These are phyloP conservation scores for Hapsidospora chrysogenum DNA, from an alignment of 495 filamentous ascomycete genomes.

Conservation along the genomic window DNA sequence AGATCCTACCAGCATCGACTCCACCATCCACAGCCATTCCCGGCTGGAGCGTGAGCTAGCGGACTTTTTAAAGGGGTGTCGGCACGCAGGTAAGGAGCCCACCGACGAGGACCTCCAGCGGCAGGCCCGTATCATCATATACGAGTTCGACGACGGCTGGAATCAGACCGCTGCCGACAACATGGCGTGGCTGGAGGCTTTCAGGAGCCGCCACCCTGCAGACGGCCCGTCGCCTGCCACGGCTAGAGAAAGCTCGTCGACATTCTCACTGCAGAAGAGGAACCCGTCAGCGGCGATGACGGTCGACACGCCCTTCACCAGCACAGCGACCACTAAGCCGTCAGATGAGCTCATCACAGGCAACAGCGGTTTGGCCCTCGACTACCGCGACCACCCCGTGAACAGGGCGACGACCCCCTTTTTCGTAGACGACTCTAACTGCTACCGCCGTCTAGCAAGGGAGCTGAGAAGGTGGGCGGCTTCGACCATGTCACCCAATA, in stretches of 20 bases:
- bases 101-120: conserved; percentile 45
- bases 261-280: background rate
- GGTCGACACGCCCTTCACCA: background rate
- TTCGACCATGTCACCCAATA: conserved; percentile 31
- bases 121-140: conserved; percentile 47
- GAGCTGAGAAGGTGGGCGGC: conserved; percentile 31
- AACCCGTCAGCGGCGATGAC: background rate
- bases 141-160: conserved; percentile 49
- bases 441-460: conserved; percentile 29
- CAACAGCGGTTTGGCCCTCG: background rate
- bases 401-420: background rate
- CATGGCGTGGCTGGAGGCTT: conserved; percentile 35
- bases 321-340: background rate
- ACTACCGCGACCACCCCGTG: background rate
- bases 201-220: conserved; percentile 18
- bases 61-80: conserved; percentile 33
- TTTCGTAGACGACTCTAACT: conserved; percentile 36
- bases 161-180: conserved; percentile 61
- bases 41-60: conserved; percentile 43
- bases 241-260: background rate
- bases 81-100: conserved; percentile 32
- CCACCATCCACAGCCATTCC: conserved; percentile 32
- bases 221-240: conserved; percentile 4
- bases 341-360: background rate
- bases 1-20: conserved; percentile 33